Evolutionary conservation across 129 eudicot species (phyloP).

Genomic region (Scalesia atractyloides): DNA sequence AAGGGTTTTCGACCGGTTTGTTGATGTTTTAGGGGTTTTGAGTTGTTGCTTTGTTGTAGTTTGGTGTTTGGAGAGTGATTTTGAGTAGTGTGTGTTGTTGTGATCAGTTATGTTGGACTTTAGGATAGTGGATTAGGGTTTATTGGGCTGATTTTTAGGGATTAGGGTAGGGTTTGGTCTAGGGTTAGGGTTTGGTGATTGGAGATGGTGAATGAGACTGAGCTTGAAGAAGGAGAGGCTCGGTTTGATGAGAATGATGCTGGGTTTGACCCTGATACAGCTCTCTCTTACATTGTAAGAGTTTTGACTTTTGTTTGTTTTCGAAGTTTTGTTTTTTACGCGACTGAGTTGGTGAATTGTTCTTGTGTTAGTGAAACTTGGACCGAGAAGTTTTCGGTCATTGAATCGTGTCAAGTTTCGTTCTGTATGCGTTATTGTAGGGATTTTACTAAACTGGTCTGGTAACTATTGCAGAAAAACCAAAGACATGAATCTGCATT

Average conservation of each 20-base stretch:
- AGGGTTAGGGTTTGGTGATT: conserved; percentile 29
- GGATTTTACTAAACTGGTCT: conserved; percentile 5
- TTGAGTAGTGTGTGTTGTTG: conserved; percentile 34
- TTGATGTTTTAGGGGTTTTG: conserved; percentile 45
- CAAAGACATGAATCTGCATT: conserved; percentile 15
- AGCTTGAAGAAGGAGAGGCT: conserved; percentile 90
- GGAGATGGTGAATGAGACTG: conserved; percentile 60
- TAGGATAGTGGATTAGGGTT: conserved; percentile 58
- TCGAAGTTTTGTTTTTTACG: neutral
- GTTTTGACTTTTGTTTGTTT: conserved; percentile 27
- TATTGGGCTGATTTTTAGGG: conserved; percentile 31
- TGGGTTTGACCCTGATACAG: conserved; percentile 67
- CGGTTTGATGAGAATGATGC: conserved; percentile 44
- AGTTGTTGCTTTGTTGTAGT: conserved; percentile 30
- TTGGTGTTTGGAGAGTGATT: conserved; percentile 23
- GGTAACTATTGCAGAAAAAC: neutral
- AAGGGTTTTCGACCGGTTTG: conserved; percentile 47
- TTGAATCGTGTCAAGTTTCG: neutral
- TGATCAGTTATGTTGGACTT: conserved; percentile 64
- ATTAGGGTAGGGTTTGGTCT: too few species aligned
- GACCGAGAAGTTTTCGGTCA: conserved; percentile 8
- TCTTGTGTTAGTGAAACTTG: conserved; percentile 8
- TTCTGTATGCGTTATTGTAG: neutral
- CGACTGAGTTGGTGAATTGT: neutral
- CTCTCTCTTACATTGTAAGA: conserved; percentile 96